Conservation (phyloP, 768 basidiomycete genomes). For the Tylopilus cervinicoccineus region DNA sequence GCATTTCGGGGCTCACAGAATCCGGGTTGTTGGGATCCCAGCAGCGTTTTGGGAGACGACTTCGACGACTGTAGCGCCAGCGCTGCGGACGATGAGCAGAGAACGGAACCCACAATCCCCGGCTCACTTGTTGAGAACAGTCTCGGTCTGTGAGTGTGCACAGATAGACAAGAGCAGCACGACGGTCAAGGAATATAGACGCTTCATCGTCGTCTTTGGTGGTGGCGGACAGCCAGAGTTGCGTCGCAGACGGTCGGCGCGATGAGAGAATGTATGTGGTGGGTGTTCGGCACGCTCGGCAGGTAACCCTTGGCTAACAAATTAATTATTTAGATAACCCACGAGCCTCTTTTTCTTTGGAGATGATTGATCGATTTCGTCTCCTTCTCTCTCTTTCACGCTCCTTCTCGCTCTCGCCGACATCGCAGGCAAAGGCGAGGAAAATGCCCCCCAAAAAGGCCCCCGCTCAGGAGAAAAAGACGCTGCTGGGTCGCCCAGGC, state of each 20-base stretch:
- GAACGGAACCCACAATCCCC: background rate
- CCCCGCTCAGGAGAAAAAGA: conserved; percentile 72
- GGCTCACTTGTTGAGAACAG: conserved; percentile 46
- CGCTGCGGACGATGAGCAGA: conserved; percentile 28
- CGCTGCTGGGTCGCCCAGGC: conserved; percentile 81
- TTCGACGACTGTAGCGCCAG: conserved; percentile 51
- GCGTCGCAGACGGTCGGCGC: background rate
- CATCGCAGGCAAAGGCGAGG: conserved; percentile 41
- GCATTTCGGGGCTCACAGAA: conserved; percentile 35
- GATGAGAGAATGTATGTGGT: background rate
- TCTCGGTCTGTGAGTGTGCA: conserved; percentile 44
- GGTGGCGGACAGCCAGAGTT: conserved; percentile 6
- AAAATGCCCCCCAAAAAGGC: conserved; percentile 94
- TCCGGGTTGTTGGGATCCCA: conserved; percentile 39
- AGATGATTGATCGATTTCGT: conserved; percentile 33
- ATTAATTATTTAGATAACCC: conserved; percentile 1
- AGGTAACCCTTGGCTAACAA: conserved; percentile 13
- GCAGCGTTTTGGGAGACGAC: conserved; percentile 38
- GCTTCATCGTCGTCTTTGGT: conserved; percentile 23
- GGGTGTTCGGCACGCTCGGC: conserved; percentile 17
- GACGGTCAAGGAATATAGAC: conserved; percentile 7
- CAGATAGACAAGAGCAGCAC: conserved; percentile 19
- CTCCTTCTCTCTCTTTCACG: conserved; percentile 17
- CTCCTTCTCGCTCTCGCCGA: conserved; percentile 37
- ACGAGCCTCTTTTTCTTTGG: background rate